Evolutionary conservation across 176 grass and related monocot genomes (phyloP).

Genomic region (Triticum monococcum): DNA sequence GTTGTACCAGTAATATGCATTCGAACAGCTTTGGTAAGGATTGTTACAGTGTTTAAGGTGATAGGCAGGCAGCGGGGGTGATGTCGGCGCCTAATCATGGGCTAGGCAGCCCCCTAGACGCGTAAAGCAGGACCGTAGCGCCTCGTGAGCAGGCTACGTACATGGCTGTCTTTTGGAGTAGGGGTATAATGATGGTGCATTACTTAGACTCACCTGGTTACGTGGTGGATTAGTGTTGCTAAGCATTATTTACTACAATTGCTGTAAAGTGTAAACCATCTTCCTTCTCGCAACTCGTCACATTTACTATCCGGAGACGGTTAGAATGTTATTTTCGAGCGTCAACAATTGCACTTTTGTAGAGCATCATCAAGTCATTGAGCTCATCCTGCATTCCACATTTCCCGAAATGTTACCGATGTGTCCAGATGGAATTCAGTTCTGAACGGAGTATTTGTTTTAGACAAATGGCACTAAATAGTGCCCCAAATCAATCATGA

Average conservation of each 20-base stretch:
- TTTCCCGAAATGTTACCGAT: neutral
- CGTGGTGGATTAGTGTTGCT: neutral
- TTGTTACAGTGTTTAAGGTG: neutral
- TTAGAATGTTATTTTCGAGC: neutral
- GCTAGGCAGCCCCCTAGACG: neutral
- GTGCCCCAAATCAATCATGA: too few relatives aligned
- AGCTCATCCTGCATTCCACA: neutral
- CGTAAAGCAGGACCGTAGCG: neutral
- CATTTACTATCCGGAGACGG: neutral
- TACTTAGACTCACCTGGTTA: neutral
- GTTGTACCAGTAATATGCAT: neutral
- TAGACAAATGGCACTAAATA: too few relatives aligned
- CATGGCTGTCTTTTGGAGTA: neutral
- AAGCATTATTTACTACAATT: slow-evolving; percentile 5
- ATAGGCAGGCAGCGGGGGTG: neutral
- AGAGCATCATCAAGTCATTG: neutral
- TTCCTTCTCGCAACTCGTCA: neutral
- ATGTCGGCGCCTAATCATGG: neutral
- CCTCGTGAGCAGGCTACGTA: neutral
- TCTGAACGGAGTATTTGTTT: neutral
- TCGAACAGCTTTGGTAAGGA: neutral
- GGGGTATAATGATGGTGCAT: neutral
- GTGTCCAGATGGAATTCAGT: neutral
- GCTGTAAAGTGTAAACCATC: neutral
- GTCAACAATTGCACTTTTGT: neutral